Evolutionary conservation across 495 filamentous ascomycete species (phyloP).

Genomic region (Neurospora sp.): DNA sequence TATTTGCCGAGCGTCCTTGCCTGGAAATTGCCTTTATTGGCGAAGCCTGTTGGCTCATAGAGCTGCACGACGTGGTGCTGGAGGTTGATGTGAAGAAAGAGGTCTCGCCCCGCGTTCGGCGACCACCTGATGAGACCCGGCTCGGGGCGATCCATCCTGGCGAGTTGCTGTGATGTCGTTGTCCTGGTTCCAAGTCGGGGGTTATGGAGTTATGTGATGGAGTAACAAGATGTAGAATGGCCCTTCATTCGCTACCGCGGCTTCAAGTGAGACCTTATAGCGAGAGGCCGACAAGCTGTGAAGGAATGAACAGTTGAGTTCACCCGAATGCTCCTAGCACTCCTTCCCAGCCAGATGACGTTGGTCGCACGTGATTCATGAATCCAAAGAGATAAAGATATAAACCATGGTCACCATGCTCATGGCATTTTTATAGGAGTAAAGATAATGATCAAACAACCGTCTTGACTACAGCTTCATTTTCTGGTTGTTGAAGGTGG

Average conservation of each 20-base stretch:
- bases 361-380: neutral
- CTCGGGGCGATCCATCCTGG: conserved; percentile 42
- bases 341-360: neutral
- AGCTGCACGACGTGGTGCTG: conserved; percentile 69
- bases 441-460: neutral
- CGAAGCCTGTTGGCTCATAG: conserved; percentile 58
- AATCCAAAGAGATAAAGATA: neutral
- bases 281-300: neutral
- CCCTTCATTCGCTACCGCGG: neutral
- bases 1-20: conserved; percentile 62
- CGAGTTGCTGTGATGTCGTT: neutral
- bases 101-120: conserved; percentile 53
- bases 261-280: neutral
- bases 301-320: neutral
- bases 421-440: neutral
- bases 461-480: neutral
- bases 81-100: conserved; percentile 79
- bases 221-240: neutral
- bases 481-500: neutral
- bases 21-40: conserved; percentile 43
- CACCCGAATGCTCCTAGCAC: neutral
- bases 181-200: neutral
- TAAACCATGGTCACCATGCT: neutral
- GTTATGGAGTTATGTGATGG: neutral
- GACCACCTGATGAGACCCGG: conserved; percentile 74